Evolutionary conservation across 441 rosid species (phyloP).

Genomic region (Erodium trifolium): DNA sequence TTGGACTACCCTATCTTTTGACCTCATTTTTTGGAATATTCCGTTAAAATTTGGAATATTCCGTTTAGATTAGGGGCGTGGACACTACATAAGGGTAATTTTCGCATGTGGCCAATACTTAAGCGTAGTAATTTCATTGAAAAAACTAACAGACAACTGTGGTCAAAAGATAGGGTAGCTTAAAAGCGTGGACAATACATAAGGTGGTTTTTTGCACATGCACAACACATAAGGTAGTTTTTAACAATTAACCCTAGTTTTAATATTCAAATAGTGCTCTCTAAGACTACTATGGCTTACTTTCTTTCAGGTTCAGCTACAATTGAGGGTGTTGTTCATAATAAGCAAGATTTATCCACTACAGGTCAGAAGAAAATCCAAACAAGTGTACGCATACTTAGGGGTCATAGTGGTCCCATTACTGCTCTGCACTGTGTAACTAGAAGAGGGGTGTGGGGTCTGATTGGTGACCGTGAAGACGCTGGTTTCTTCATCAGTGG

Average conservation of each 20-base stretch:
- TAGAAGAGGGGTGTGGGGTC: constrained; percentile 95
- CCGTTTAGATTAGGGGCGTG: too few relatives aligned
- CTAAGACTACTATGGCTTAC: constrained; percentile 3
- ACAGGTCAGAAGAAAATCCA: constrained; percentile 84
- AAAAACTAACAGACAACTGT: too few relatives aligned
- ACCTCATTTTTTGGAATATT: too few relatives aligned
- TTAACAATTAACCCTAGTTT: not conserved
- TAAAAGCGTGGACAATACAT: too few relatives aligned
- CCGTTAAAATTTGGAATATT: too few relatives aligned
- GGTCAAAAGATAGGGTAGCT: too few relatives aligned
- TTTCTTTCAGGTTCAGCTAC: constrained; percentile 20
- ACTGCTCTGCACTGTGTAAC: constrained; percentile 98
- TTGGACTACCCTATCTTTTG: too few relatives aligned
- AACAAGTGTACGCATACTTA: constrained; percentile 79
- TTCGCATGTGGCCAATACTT: too few relatives aligned
- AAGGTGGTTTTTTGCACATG: too few relatives aligned
- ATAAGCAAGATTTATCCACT: constrained; percentile 60
- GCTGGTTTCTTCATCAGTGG: constrained; percentile 99
- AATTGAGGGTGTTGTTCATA: constrained; percentile 37
- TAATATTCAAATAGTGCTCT: constrained; percentile 1
- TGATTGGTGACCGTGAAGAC: constrained; percentile 97
- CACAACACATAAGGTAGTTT: too few relatives aligned
- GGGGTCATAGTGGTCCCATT: constrained; percentile 87
- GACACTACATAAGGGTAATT: too few relatives aligned
- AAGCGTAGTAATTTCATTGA: too few relatives aligned